Conservation (phyloP, 176 grass and related monocot genomes). For the Musa troglodytarum region DNA sequence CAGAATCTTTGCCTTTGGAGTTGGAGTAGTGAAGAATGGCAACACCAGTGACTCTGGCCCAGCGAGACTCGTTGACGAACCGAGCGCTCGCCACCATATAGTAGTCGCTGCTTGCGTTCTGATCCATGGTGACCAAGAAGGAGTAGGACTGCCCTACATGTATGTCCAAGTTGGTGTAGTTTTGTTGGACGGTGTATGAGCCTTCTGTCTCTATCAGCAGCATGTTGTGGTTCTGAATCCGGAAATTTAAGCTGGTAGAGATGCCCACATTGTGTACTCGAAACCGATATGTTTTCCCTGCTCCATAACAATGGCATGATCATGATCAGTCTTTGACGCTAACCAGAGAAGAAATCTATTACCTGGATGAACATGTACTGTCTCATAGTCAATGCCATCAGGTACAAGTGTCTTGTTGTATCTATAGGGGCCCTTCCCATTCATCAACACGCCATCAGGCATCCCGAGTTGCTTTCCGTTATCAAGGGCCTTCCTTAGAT, state of each 20-base stretch:
- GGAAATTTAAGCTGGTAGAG: constrained; percentile 79
- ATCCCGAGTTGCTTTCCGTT: constrained; percentile 63
- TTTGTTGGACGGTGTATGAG: constrained; percentile 80
- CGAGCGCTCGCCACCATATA: constrained; percentile 77
- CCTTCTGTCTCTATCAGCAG: constrained; percentile 79
- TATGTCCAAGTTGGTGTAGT: constrained; percentile 74
- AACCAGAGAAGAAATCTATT: constrained; percentile 11
- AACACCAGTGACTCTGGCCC: constrained; percentile 76
- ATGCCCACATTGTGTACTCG: constrained; percentile 83
- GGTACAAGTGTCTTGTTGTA: constrained; percentile 76
- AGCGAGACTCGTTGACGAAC: constrained; percentile 63
- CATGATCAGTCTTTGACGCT: background rate
- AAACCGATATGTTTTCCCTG: constrained; percentile 73
- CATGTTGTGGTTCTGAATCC: constrained; percentile 79
- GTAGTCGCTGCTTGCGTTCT: constrained; percentile 87
- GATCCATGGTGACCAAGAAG: constrained; percentile 67
- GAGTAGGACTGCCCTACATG: constrained; percentile 94
- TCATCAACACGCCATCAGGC: constrained; percentile 85
- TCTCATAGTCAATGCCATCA: constrained; percentile 70
- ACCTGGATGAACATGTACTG: constrained; percentile 82
- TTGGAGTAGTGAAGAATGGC: constrained; percentile 80
- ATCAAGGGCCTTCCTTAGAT: constrained; percentile 75
- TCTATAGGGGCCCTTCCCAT: constrained; percentile 68
- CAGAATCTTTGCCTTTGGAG: constrained; percentile 42
- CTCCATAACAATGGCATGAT: background rate